phyloP scores from a whole-genome alignment of 2,329 filamentous ascomycete genomes.

The Exophiala alcalophila region DNA sequence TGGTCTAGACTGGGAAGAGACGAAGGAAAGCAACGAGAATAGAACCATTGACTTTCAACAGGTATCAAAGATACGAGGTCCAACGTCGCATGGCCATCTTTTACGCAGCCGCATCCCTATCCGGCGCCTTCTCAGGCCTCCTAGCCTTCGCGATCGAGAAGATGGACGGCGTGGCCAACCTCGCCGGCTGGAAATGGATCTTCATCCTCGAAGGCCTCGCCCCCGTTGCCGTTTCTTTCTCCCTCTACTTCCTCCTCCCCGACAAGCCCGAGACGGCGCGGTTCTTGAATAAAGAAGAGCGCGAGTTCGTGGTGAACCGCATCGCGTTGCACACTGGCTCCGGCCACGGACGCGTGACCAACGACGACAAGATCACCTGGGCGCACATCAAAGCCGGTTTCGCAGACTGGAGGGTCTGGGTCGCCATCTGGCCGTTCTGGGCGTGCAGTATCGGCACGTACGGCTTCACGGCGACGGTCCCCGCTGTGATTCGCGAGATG shows the following conservation, averaged over 20 bases:
- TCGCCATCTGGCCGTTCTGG: constrained; percentile 30
- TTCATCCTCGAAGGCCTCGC: constrained; percentile 54
- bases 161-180: constrained; percentile 45
- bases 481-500: constrained; percentile 42
- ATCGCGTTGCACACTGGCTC: constrained; percentile 67
- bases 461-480: constrained; percentile 28
- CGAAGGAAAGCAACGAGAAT: no score
- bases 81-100: constrained; percentile 34
- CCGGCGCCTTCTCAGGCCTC: constrained; percentile 49
- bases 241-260: constrained; percentile 60
- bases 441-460: constrained; percentile 29
- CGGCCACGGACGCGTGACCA: constrained; percentile 40
- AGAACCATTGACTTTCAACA: constrained; percentile 40
- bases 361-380: constrained; percentile 68
- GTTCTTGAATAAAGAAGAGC: constrained; percentile 68
- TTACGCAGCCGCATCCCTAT: constrained; percentile 33
- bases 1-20: no score
- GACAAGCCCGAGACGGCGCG: constrained; percentile 72
- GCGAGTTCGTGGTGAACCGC: constrained; percentile 59
- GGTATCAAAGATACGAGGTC: constrained; percentile 34
- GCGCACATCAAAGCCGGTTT: constrained; percentile 60
- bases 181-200: constrained; percentile 54
- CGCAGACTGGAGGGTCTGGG: constrained; percentile 66
- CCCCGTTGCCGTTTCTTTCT: constrained; percentile 50
- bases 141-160: constrained; percentile 50